These are phyloP conservation scores for Leccinum huronense DNA, from an alignment of 1,284 basidiomycete genomes.

Conservation along the genomic window DNA sequence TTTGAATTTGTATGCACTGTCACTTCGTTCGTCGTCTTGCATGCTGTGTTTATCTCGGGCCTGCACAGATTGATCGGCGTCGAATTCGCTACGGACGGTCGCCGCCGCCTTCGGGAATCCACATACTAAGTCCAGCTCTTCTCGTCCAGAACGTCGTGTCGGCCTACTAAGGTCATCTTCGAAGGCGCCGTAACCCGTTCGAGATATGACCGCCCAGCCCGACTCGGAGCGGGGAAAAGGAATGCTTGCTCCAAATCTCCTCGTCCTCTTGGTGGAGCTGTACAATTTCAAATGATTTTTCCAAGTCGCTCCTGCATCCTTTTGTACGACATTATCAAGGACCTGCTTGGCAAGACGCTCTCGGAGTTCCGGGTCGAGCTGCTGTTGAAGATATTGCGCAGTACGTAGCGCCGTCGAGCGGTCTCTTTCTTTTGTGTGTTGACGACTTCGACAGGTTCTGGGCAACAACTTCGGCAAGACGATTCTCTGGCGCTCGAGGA, in stretches of 20 bases:
- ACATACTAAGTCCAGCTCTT: slow-evolving; percentile 2
- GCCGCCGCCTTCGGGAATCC: not conserved
- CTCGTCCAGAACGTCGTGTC: slow-evolving; percentile 68
- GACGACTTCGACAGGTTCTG: slow-evolving; percentile 58
- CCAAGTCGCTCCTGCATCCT: slow-evolving; percentile 83
- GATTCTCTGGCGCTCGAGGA: slow-evolving; percentile 83
- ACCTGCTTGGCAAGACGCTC: slow-evolving; percentile 66
- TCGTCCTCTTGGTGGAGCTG: slow-evolving; percentile 85
- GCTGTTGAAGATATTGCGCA: slow-evolving; percentile 81
- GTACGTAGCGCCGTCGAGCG: slow-evolving; percentile 42
- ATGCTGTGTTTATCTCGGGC: slow-evolving; percentile 85
- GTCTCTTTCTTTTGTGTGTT: slow-evolving; percentile 3
- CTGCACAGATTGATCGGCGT: slow-evolving; percentile 85
- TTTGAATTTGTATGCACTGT: too few relatives aligned
- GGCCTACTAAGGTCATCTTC: slow-evolving; percentile 63
- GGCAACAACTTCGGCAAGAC: slow-evolving; percentile 83
- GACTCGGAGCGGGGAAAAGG: slow-evolving; percentile 61
- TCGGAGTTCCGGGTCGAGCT: slow-evolving; percentile 85
- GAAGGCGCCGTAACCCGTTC: slow-evolving; percentile 11
- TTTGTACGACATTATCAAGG: slow-evolving; percentile 87
- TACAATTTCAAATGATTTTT: slow-evolving; percentile 70
- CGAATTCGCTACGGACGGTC: slow-evolving; percentile 72
- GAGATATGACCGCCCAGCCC: slow-evolving; percentile 16
- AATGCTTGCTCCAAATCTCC: slow-evolving; percentile 83
- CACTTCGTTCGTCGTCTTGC: slow-evolving; percentile 81